Percentiles rank a stretch among this genome's conserved stretches.
Conservation (phyloP, 306 rosid species). For the Corylus americana region DNA sequence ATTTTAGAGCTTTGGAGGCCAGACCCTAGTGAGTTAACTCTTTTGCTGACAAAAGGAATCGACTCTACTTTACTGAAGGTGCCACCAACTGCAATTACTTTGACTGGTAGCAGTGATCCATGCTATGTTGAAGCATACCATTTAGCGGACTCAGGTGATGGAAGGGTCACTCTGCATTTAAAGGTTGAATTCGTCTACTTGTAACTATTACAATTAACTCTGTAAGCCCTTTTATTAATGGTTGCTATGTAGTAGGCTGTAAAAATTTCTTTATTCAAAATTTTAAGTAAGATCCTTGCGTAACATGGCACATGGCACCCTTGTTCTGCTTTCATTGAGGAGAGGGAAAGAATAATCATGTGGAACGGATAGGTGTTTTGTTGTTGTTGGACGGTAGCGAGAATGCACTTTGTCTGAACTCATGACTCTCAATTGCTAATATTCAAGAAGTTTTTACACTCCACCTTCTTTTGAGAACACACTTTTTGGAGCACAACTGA, state of each 20-base stretch:
- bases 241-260: background rate
- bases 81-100: slow-evolving; percentile 93
- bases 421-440: background rate
- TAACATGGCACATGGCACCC: background rate
- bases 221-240: slow-evolving; percentile 6
- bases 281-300: background rate
- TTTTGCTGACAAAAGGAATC: slow-evolving; percentile 85
- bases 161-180: slow-evolving; percentile 86
- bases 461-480: background rate
- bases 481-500: background rate
- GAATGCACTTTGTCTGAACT: background rate
- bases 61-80: slow-evolving; percentile 88
- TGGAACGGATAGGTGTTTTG: background rate
- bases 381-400: background rate
- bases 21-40: slow-evolving; percentile 87
- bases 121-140: slow-evolving; percentile 98
- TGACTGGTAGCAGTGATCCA: slow-evolving; percentile 98
- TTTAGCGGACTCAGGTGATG: slow-evolving; percentile 90
- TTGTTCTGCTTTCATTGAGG: background rate
- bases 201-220: background rate
- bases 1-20: slow-evolving; percentile 99
- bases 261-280: background rate
- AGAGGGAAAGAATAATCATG: background rate
- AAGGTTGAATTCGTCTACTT: slow-evolving; percentile 54
- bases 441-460: background rate